Evolutionary conservation across 164 flowering plant genomes (phyloP).

Genomic region (Berberis vulgaris): DNA sequence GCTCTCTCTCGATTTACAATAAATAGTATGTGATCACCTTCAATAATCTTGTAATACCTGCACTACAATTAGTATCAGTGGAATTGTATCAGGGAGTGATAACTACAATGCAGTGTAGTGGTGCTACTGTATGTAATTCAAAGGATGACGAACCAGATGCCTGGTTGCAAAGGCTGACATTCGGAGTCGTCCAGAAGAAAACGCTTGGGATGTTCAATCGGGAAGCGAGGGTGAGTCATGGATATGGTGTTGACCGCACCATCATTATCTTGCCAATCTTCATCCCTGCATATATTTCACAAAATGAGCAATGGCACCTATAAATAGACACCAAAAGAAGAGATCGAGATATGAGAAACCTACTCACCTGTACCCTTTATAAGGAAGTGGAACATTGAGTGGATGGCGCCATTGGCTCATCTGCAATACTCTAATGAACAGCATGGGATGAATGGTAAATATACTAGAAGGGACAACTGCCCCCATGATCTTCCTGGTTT

Average conservation of each 20-base stretch:
- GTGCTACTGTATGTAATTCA: background rate
- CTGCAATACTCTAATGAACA: conserved; percentile 81
- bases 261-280: conserved; percentile 97
- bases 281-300: conserved; percentile 51
- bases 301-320: background rate
- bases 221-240: conserved; percentile 92
- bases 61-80: conserved; percentile 7
- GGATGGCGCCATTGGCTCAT: conserved; percentile 89
- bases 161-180: conserved; percentile 77
- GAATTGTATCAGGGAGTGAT: background rate
- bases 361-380: conserved; percentile 85
- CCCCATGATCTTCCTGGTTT: conserved; percentile 64
- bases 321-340: background rate
- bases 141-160: conserved; percentile 71
- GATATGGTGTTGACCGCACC: conserved; percentile 95
- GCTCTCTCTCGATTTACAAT: conserved; percentile 88
- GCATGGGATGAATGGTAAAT: conserved; percentile 73
- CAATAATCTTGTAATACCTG: conserved; percentile 97
- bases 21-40: conserved; percentile 89
- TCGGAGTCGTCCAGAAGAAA: conserved; percentile 67
- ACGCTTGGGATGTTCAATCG: conserved; percentile 77
- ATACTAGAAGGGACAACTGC: conserved; percentile 67
- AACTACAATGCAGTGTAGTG: too few relatives aligned
- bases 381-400: conserved; percentile 61
- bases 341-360: background rate